Percentiles rank a stretch among this genome's conserved stretches.
Conservation (phyloP, 345 rosid species). For the Kandelia obovata region DNA sequence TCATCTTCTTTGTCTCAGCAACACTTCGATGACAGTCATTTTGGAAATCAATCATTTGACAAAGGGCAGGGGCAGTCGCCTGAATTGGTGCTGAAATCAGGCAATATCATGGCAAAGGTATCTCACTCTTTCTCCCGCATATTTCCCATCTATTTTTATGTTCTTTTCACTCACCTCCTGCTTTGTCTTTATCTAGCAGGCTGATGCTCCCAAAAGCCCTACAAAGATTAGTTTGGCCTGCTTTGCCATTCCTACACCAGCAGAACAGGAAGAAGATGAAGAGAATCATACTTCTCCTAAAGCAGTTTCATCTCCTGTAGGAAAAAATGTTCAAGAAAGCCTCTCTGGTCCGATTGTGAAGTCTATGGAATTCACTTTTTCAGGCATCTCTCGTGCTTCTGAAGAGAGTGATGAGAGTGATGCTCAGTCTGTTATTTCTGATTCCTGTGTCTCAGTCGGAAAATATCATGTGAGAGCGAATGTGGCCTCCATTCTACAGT, state of each 20-base stretch:
- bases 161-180: background rate
- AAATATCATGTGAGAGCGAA: conserved; percentile 64
- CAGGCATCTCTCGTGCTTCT: conserved; percentile 32
- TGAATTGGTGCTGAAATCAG: conserved; percentile 30
- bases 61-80: conserved; percentile 33
- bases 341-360: conserved; percentile 12
- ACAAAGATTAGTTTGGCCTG: conserved; percentile 21
- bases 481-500: conserved; percentile 47
- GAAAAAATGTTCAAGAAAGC: conserved; percentile 17
- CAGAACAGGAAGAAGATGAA: conserved; percentile 21
- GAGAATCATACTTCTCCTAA: conserved; percentile 20
- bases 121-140: conserved; percentile 1
- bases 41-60: conserved; percentile 41
- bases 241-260: conserved; percentile 21
- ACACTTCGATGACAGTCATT: conserved; percentile 31
- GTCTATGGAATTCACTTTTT: conserved; percentile 40
- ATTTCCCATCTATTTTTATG: background rate
- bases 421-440: conserved; percentile 52
- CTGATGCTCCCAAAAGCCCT: conserved; percentile 24
- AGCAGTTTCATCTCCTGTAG: conserved; percentile 11
- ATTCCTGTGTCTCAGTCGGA: conserved; percentile 63
- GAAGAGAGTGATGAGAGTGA: conserved; percentile 52
- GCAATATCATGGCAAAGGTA: conserved; percentile 19
- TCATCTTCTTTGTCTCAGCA: conserved; percentile 46
- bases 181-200: conserved; percentile 19